Percentiles rank a stretch among this genome's conserved stretches.
phyloP scores from a whole-genome alignment of 108 stramenopile species.

The Fragilaria crotonensis region DNA sequence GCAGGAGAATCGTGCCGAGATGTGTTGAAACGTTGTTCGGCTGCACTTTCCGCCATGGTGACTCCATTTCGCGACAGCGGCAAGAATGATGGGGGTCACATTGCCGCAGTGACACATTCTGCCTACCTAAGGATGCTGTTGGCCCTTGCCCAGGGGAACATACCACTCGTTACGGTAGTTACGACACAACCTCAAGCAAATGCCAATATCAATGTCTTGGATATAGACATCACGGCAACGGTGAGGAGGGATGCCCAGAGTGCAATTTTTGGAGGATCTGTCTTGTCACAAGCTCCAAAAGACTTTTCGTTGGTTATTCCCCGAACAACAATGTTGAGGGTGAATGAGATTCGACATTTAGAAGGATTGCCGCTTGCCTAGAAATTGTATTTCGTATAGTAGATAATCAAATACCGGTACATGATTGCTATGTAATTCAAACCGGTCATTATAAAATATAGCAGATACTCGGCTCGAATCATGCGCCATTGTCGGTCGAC shows the following conservation, averaged over 20 bases:
- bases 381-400: too few relatives aligned
- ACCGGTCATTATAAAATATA: too few relatives aligned
- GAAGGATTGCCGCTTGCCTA: constrained; percentile 14
- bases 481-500: too few relatives aligned
- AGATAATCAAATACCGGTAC: constrained; percentile 1
- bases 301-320: constrained; percentile 42
- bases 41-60: constrained; percentile 18
- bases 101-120: constrained; percentile 63
- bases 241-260: constrained; percentile 16
- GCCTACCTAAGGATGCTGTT: constrained; percentile 54
- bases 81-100: constrained; percentile 6
- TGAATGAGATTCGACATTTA: constrained; percentile 63
- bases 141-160: constrained; percentile 34
- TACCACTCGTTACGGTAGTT: constrained; percentile 48
- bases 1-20: constrained; percentile 25
- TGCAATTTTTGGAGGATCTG: constrained; percentile 39
- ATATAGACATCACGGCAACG: constrained; percentile 34
- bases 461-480: too few relatives aligned
- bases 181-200: constrained; percentile 37
- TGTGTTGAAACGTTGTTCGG: neutral
- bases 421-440: too few relatives aligned
- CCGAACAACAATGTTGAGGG: constrained; percentile 32
- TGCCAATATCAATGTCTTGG: constrained; percentile 63
- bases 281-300: constrained; percentile 22
- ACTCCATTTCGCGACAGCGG: constrained; percentile 15